Base-by-base conservation (phyloP, 2,329 filamentous ascomycete genomes). In the Sporothrix schenckii region DNA sequence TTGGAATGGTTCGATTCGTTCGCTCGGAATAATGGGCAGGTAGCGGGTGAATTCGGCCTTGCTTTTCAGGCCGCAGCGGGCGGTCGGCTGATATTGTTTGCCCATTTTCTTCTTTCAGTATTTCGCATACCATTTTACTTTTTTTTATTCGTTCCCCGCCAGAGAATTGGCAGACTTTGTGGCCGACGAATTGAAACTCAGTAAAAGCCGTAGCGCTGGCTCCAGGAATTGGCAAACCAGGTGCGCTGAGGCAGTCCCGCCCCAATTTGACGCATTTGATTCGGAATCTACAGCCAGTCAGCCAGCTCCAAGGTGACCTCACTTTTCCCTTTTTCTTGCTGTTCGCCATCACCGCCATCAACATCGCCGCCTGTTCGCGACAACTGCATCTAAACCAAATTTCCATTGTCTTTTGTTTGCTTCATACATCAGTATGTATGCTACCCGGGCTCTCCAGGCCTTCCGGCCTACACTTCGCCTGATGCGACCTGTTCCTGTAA, bases 401-500 rank as follows among this genome's bases (percentile, higher is more conserved):
- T 71, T 83, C 24, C 9, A n/a, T 16, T n/a, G 16, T 52, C 53
- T 44, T 63, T 50, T 54, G 54, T 30, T 34, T 24, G 3, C 6
- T 14, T 21, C 49, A 7, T 39, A 71, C n/a, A 30, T 66, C 58
- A 86, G 80, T 72, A 91, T 92, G 89, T 87, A 86, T 80, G 83
- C 89, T 78, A 88, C 90, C 78, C 84, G 85, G 77, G 83, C 86
- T 79, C 81, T 92, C 78, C 85, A 87, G 78, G 89, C 91, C 86
- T 87, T 89, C 80, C 87, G 85, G 81, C 87, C 87, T 75, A 88
- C 88, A 75, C 82, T 82, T 80, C 87, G 87, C 82, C 86, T 89
- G 86, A 86, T 90, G 86, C 83, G 84, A 80, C 88, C 91, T 76
- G 81, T 92, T 78, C 92, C 92, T 77, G 92, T 94, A 84, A 84